A percentile compares a stretch with the other conserved stretches of the same genome.
Conservation (phyloP, 257 asterid species). For the Schizonepeta tenuifolia region DNA sequence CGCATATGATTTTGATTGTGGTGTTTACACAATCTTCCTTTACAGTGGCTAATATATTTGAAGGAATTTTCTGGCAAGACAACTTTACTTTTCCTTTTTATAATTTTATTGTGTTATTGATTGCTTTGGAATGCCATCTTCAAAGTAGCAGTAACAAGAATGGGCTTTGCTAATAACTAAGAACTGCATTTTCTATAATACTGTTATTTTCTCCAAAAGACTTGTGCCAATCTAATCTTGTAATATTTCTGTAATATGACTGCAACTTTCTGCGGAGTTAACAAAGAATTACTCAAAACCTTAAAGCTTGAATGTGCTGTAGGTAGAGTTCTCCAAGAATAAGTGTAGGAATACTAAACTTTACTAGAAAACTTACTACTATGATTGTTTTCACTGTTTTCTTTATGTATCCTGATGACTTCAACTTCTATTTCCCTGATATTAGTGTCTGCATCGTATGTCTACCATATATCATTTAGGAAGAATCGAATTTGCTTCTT, state of each 20-base stretch:
- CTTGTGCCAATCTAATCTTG: constrained; percentile 1
- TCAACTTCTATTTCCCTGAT: constrained; percentile 20
- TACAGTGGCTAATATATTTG: constrained; percentile 83
- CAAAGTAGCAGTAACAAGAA: not conserved
- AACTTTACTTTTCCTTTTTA: constrained; percentile 12
- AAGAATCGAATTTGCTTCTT: not conserved
- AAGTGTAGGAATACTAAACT: not conserved
- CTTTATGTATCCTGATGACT: not conserved
- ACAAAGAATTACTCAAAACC: constrained; percentile 2
- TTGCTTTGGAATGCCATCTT: constrained; percentile 18
- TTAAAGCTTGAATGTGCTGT: not conserved
- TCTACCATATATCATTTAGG: constrained; percentile 1
- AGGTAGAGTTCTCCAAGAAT: constrained; percentile 7
- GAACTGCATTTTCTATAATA: not conserved
- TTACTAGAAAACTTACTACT: not conserved
- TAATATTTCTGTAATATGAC: constrained; percentile 1
- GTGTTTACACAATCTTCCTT: constrained; percentile 82
- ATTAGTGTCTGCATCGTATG: not conserved
- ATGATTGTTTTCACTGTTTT: not conserved
- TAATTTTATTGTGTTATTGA: not conserved
- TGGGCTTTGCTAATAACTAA: not conserved
- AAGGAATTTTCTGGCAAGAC: constrained; percentile 89
- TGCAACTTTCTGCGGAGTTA: constrained; percentile 12
- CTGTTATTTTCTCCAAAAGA: not conserved
- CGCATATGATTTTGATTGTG: constrained; percentile 87